These are phyloP conservation scores for Biancaea sappan DNA, from an alignment of 306 rosid species.

Conservation along the genomic window DNA sequence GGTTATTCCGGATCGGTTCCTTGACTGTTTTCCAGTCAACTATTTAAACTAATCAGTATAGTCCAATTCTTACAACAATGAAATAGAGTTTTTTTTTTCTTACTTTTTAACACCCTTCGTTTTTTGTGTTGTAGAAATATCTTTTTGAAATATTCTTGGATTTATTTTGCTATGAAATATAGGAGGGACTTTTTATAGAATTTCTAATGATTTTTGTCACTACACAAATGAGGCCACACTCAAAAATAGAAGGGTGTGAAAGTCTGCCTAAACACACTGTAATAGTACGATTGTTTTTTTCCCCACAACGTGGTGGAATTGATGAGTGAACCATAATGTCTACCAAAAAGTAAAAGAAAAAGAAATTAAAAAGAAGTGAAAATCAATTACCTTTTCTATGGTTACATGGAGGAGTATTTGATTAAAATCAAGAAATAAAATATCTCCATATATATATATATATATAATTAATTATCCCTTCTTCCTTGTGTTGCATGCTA, in stretches of 20 bases:
- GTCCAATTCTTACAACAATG: too few species aligned
- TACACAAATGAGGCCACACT: background rate
- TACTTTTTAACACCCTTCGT: too few species aligned
- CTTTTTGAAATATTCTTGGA: too few species aligned
- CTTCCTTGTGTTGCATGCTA: constrained; percentile 60
- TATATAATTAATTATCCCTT: constrained; percentile 45
- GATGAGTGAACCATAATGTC: constrained; percentile 44
- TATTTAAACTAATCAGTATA: too few species aligned
- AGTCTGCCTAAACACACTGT: background rate
- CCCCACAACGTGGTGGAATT: constrained; percentile 34
- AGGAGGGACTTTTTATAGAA: too few species aligned
- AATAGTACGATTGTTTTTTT: constrained; percentile 34
- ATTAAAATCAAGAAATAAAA: constrained; percentile 44
- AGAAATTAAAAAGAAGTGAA: background rate
- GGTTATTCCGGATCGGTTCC: too few species aligned
- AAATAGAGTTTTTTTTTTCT: too few species aligned
- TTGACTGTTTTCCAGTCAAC: too few species aligned
- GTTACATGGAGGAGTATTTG: constrained; percentile 30
- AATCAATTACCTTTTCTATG: constrained; percentile 28
- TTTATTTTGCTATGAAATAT: too few species aligned
- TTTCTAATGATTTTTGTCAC: background rate
- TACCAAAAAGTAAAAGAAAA: constrained; percentile 24
- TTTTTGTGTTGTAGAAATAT: too few species aligned
- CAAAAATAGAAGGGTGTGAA: background rate
- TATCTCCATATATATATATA: too few species aligned